Percentiles rank a stretch among this genome's conserved stretches.
These are phyloP conservation scores for Trichodelitschia bisporula DNA, from an alignment of 495 filamentous ascomycete genomes.

Conservation along the genomic window DNA sequence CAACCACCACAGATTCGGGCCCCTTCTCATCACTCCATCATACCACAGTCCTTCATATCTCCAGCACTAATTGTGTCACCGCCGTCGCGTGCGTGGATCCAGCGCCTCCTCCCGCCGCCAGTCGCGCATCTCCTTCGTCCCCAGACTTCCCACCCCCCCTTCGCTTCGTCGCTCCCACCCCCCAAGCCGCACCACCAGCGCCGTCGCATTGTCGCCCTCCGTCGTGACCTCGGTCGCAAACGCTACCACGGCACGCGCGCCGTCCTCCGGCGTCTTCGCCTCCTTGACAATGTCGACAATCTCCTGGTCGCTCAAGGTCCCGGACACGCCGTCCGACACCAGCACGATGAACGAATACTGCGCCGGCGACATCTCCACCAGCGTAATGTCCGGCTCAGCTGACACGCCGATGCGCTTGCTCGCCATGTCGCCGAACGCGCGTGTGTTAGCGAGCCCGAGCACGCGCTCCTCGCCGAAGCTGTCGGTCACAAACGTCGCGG, in stretches of 20 bases:
- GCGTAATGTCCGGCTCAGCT: conserved; percentile 69
- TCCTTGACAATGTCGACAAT: conserved; percentile 92
- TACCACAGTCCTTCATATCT: not conserved
- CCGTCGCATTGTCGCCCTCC: conserved; percentile 85
- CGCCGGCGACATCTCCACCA: conserved; percentile 47
- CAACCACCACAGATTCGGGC: not conserved
- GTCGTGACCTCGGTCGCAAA: conserved; percentile 67
- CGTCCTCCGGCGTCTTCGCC: conserved; percentile 70
- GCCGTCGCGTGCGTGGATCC: conserved; percentile 54
- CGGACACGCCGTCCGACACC: conserved; percentile 68
- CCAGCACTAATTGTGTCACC: conserved; percentile 9
- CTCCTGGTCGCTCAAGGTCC: conserved; percentile 67
- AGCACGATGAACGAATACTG: conserved; percentile 78
- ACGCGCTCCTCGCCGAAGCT: conserved; percentile 96
- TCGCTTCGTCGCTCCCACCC: conserved; percentile 86
- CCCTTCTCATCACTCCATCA: not conserved
- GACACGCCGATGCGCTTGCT: conserved; percentile 82
- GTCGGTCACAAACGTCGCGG: conserved; percentile 70
- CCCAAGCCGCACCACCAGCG: conserved; percentile 67
- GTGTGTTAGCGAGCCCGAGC: conserved; percentile 76
- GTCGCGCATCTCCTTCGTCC: conserved; percentile 73
- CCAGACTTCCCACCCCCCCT: conserved; percentile 69
- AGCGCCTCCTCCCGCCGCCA: conserved; percentile 62
- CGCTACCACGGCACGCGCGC: conserved; percentile 46
- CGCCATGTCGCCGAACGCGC: conserved; percentile 75